Base-by-base conservation (phyloP, 805 yeast genomes). In the Zygosaccharomyces bailii region DNA sequence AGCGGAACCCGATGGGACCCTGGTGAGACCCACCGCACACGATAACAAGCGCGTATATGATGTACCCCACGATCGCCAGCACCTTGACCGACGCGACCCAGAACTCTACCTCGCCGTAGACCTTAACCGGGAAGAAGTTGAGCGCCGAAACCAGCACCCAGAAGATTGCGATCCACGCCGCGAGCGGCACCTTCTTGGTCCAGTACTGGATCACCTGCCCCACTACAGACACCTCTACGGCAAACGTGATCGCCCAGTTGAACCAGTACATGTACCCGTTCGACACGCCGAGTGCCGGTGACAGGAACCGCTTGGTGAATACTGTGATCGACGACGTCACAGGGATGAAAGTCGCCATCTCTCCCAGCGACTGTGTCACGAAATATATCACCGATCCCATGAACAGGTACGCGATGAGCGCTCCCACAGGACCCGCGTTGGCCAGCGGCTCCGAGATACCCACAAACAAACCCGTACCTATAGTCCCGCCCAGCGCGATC, bases 271-370 rank as follows among this genome's bases (percentile, higher is more conserved):
- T 72, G 73, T 82, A 80, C 45, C 84, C 84, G 55, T 78, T 78
- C 17, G 86, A 78, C 36, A 81, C 82, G 45, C 87, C 88, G 37
- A 79, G 64, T 5, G 86, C 76, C 10, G 79, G 80, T 5, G 84
- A 78, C 39, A 80, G 60, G 69, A 80, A 82, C 53, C 81, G 68
- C n/a, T 80, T 69, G 23, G 79, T 74, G 60, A 81, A 82, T 43
- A 78, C 81, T 21, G 82, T 75, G 59, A 82, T 79, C 1, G 86
- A 79, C 2, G 76, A 67, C 8, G 80, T 66, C 41, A 79, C 74
- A 2, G 87, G 87, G n/a, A 82, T 78, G 48, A 75, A 79, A 11
- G 86, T 80, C 24, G 86, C 86, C 86, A 82, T 79, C 65, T 82
- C 88, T 53, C 86, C 87, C 49, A 82, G 66, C 3, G 82, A 72